phyloP scores from a whole-genome alignment of 169 alveolate species.

The Cystoisospora suis region DNA sequence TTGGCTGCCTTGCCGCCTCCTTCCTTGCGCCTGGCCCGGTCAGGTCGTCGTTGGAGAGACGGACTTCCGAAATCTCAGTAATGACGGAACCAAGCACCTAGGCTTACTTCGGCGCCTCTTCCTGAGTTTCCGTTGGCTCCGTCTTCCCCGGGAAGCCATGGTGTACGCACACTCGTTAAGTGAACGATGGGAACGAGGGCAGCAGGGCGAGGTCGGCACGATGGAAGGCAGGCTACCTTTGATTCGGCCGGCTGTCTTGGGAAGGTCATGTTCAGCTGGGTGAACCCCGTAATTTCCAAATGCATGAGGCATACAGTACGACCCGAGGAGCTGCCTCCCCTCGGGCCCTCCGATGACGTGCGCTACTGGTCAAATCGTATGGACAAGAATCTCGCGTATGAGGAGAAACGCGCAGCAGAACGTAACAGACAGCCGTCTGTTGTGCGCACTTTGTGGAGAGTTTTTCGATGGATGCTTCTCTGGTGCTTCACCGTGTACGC shows the following conservation, averaged over 20 bases:
- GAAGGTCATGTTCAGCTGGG: conserved; percentile 38
- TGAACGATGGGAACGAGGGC: too few species aligned
- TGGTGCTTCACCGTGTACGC: neutral
- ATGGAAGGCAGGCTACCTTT: neutral
- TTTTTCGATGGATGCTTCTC: neutral
- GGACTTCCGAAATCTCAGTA: too few species aligned
- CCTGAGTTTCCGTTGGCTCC: too few species aligned
- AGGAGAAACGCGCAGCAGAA: conserved; percentile 7
- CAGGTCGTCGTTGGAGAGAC: too few species aligned
- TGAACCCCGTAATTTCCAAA: conserved; percentile 28
- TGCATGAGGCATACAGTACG: conserved; percentile 29
- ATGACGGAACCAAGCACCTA: too few species aligned
- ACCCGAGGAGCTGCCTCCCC: conserved; percentile 46
- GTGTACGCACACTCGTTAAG: too few species aligned
- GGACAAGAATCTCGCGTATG: neutral
- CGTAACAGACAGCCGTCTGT: conserved; percentile 3
- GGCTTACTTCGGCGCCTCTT: too few species aligned
- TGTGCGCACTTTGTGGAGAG: conserved; percentile 13
- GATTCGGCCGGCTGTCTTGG: conserved; percentile 32
- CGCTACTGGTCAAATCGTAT: neutral
- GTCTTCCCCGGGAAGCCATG: too few species aligned
- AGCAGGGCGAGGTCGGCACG: too few species aligned
- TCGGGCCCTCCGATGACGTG: conserved; percentile 9
- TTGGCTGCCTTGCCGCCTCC: too few species aligned
- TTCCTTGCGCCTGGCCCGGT: too few species aligned